Conservation (phyloP, 306 rosid genomes). For the Arachis stenosperma region DNA sequence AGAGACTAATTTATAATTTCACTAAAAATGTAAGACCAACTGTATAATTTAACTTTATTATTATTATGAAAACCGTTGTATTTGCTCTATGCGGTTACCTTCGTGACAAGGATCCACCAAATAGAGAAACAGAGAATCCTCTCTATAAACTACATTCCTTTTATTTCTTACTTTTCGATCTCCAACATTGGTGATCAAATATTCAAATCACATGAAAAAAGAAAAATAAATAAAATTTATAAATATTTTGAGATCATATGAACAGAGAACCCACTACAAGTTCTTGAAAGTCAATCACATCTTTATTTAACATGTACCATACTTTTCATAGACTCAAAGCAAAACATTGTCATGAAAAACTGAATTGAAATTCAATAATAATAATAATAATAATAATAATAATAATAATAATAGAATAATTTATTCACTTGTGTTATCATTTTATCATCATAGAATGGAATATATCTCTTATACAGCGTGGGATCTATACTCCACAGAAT, state of each 20-base stretch:
- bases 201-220: neutral
- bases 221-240: too few species aligned
- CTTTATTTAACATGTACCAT: neutral
- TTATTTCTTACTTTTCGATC: neutral
- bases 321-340: neutral
- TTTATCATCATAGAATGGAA: too few species aligned
- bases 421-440: too few species aligned
- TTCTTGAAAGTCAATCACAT: neutral
- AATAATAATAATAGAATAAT: too few species aligned
- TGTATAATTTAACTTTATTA: too few species aligned
- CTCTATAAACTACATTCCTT: neutral
- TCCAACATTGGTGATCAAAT: neutral
- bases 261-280: neutral
- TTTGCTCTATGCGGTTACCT: neutral
- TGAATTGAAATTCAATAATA: too few species aligned
- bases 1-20: too few species aligned
- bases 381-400: too few species aligned
- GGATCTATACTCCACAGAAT: too few species aligned
- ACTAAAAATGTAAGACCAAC: too few species aligned
- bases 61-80: neutral
- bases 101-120: neutral
- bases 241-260: too few species aligned
- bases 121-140: neutral
- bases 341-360: neutral
- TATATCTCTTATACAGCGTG: too few species aligned